Base-by-base conservation (phyloP, 1,139 yeast species). In the Candida smagusa region DNA sequence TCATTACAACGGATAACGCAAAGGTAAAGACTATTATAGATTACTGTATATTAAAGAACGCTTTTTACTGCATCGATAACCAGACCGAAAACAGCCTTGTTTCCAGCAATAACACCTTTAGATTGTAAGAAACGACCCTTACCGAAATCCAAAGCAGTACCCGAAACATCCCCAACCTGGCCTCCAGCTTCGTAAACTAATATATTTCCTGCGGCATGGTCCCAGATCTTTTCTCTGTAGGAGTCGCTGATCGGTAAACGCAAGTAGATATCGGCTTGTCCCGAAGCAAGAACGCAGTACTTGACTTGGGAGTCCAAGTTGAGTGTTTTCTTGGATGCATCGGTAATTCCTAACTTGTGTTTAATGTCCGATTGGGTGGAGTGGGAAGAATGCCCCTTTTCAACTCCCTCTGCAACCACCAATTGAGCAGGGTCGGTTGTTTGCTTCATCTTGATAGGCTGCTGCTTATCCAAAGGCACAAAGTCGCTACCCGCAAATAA, bases 181-280 rank as follows among this genome's bases (percentile, higher is more conserved):
- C 98, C 98, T 33, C 97, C 97, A 50, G 95, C 86, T 61, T 94
- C 98, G 27, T 77, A 72, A 31, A 94, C 81, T 47, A 92, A 74
- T 9, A 90, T 71, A 50, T 85, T 84, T 5, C 98, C 99, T 2
- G 97, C 95, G 19, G 97, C 97, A 59, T 92, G 99, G 61, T 92
- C 99, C 98, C 98, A 92, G 43, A 92, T 89, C 64, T 94, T 92
- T 58, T 92, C 99, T 53, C 87, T 77, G 59, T 90, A 92, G 3
- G 75, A 64, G 36, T 78, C 74, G 47, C 76, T 80, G 34, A 83
- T 78, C 9, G 99, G 98, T 42, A 94, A 68, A 49, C 99, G 81
- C 46, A 92, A 71, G 52, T 94, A 92, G 21, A 90, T 77, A 54
- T 92, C 97, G 3, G 97, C 97, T 44, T 85, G 84, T 30, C 98